Conservation (phyloP, 768 basidiomycete genomes). For the Lactarius akahatsu region DNA sequence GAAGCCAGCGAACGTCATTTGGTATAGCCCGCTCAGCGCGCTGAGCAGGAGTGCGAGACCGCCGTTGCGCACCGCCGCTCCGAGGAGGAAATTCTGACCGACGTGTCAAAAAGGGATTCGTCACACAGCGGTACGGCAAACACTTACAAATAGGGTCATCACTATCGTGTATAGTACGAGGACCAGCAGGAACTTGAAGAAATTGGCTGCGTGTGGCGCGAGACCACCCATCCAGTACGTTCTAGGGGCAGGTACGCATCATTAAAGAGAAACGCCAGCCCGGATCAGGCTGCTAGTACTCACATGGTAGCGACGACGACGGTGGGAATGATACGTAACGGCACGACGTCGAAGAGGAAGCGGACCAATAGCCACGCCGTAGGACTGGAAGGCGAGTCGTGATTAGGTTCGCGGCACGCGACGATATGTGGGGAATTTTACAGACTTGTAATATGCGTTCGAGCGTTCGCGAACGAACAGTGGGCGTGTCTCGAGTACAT, state of each 20-base stretch:
- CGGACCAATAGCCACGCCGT: constrained; percentile 90
- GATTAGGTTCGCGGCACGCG: constrained; percentile 5
- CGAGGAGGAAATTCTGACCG: constrained; percentile 83
- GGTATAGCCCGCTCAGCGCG: constrained; percentile 69
- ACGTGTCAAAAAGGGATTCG: background rate
- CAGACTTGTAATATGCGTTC: constrained; percentile 78
- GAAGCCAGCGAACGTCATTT: constrained; percentile 90
- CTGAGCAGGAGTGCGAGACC: constrained; percentile 90
- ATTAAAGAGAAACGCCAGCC: background rate
- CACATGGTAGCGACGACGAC: constrained; percentile 84
- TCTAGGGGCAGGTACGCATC: constrained; percentile 38
- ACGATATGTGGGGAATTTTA: background rate
- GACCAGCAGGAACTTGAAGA: constrained; percentile 94
- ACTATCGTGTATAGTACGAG: constrained; percentile 80
- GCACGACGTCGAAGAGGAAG: constrained; percentile 85
- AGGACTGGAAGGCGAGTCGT: constrained; percentile 49
- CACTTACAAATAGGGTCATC: constrained; percentile 80
- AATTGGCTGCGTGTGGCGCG: constrained; percentile 69
- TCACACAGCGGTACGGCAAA: background rate
- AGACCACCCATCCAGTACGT: constrained; percentile 98
- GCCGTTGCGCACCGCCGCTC: constrained; percentile 76
- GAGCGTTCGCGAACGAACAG: constrained; percentile 91
- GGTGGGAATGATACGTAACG: constrained; percentile 85
- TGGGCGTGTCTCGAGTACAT: constrained; percentile 77
- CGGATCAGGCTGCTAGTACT: constrained; percentile 33